Conservation (phyloP, 805 yeast species). For the Maudiozyma barnettii region DNA sequence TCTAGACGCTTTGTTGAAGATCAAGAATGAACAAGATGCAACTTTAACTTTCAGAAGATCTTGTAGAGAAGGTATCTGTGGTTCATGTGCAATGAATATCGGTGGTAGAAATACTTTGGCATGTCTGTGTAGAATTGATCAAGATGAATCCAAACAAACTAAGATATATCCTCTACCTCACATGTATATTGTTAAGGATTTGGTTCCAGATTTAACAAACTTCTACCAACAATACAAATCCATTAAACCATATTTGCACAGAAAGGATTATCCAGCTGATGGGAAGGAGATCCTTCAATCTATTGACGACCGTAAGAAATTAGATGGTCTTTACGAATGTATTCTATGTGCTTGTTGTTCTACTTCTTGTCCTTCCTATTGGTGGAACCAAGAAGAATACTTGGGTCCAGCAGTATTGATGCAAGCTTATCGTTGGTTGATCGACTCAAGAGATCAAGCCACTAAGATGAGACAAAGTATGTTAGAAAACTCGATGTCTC, state of each 20-base stretch:
- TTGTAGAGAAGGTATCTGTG: slow-evolving; percentile 99
- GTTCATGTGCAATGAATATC: slow-evolving; percentile 99
- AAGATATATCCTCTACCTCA: slow-evolving; percentile 97
- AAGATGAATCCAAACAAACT: slow-evolving; percentile 58
- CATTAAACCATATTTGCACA: slow-evolving; percentile 92
- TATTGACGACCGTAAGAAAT: slow-evolving; percentile 85
- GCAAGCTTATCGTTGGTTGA: slow-evolving; percentile 99
- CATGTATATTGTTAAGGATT: slow-evolving; percentile 93
- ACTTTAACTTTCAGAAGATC: slow-evolving; percentile 95
- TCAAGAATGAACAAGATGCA: slow-evolving; percentile 93
- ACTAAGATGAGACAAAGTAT: slow-evolving; percentile 68
- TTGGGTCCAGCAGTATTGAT: slow-evolving; percentile 96
- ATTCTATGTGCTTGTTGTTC: slow-evolving; percentile 48
- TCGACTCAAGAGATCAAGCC: slow-evolving; percentile 94
- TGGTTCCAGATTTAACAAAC: slow-evolving; percentile 95
- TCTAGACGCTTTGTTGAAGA: slow-evolving; percentile 85
- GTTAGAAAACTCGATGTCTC: slow-evolving; percentile 93
- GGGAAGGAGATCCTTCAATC: slow-evolving; percentile 91
- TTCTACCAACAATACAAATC: slow-evolving; percentile 98
- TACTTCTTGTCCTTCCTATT: slow-evolving; percentile 96
- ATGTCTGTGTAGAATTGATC: slow-evolving; percentile 88
- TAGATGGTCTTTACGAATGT: slow-evolving; percentile 86
- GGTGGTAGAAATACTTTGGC: slow-evolving; percentile 97
- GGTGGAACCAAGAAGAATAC: slow-evolving; percentile 99
- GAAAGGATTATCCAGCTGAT: slow-evolving; percentile 65